Evolutionary conservation across 225 moss, liverwort and hornwort genomes (phyloP).

Genomic region (Polytrichum commune): DNA sequence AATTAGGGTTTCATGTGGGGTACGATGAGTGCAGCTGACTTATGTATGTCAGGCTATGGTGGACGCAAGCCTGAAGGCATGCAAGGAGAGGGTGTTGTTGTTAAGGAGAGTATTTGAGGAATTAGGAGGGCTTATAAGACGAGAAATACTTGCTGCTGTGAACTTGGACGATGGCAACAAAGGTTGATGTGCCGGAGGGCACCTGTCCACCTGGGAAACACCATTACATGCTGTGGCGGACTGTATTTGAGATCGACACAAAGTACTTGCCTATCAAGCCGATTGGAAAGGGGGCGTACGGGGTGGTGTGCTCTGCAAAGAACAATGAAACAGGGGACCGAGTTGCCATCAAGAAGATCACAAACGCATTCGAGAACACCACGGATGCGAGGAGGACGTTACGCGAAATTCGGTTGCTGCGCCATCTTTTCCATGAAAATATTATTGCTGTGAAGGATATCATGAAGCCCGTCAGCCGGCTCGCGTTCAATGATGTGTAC

Average conservation of each 20-base stretch:
- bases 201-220: constrained; percentile 88
- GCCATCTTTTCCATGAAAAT: constrained; percentile 94
- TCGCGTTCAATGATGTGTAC: constrained; percentile 91
- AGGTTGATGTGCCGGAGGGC: constrained; percentile 91
- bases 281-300: constrained; percentile 95
- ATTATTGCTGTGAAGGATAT: constrained; percentile 96
- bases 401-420: constrained; percentile 88
- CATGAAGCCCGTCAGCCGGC: constrained; percentile 84
- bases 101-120: no score
- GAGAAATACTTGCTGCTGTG: no score
- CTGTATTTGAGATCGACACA: constrained; percentile 91
- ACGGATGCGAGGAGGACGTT: constrained; percentile 93
- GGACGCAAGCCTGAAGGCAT: constrained; percentile 1
- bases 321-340: constrained; percentile 83
- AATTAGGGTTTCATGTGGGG: no score
- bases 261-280: constrained; percentile 98
- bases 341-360: constrained; percentile 98
- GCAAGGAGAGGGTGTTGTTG: not conserved
- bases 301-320: constrained; percentile 89
- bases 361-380: constrained; percentile 95
- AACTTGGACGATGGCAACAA: constrained; percentile 64
- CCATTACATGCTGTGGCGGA: constrained; percentile 93
- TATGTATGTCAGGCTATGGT: constrained; percentile 1
- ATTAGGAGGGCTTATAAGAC: not conserved
- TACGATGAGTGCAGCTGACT: no score